phyloP scores from a whole-genome alignment of 345 rosid species.

The Hypericum androsaemum region DNA sequence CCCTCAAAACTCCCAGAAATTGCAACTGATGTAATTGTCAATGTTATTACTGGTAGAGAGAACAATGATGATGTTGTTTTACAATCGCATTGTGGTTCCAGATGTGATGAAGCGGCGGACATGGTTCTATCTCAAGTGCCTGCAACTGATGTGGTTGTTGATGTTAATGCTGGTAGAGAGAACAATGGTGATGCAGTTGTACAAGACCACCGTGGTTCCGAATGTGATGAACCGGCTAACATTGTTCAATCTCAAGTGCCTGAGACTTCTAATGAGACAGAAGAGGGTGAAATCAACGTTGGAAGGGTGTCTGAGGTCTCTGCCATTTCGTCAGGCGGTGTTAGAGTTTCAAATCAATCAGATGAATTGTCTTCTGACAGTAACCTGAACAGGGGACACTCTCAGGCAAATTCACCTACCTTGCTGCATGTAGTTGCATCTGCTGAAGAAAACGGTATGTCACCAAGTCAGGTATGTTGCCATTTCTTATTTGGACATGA shows the following conservation, averaged over 20 bases:
- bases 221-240: slow-evolving; percentile 5
- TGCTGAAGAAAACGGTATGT: neutral
- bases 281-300: neutral
- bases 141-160: neutral
- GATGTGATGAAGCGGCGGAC: slow-evolving; percentile 5
- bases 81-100: neutral
- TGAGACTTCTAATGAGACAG: neutral
- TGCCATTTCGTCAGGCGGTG: neutral
- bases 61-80: slow-evolving; percentile 3
- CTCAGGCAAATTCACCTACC: slow-evolving; percentile 3
- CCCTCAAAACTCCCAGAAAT: neutral
- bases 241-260: neutral
- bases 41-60: slow-evolving; percentile 7
- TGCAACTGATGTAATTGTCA: neutral
- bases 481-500: neutral
- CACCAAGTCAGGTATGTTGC: neutral
- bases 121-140: neutral
- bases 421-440: slow-evolving; percentile 7
- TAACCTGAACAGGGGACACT: neutral
- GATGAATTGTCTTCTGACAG: neutral
- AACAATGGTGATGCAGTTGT: slow-evolving; percentile 3
- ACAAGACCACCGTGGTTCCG: neutral
- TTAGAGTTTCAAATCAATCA: neutral
- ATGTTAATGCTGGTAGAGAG: slow-evolving; percentile 6
- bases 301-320: neutral